Percentiles rank a stretch among this genome's conserved stretches.
phyloP scores from a whole-genome alignment of 2,329 filamentous ascomycete species.

The Colletotrichum sp. region DNA sequence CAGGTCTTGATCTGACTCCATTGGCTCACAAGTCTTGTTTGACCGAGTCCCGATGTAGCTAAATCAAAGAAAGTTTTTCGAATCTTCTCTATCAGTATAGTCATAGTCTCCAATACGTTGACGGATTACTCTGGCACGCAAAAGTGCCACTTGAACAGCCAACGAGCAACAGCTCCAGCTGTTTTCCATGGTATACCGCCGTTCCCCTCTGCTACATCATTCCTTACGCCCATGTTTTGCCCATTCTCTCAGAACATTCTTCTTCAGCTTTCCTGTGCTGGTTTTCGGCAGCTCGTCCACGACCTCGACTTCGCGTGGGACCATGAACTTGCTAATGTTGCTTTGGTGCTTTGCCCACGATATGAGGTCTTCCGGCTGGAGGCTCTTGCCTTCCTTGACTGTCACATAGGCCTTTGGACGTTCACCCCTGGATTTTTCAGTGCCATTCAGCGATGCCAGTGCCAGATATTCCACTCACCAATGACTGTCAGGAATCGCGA shows the following conservation, averaged over 20 bases:
- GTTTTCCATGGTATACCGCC: neutral
- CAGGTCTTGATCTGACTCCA: neutral
- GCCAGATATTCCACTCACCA: constrained; percentile 54
- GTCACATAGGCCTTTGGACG: constrained; percentile 94
- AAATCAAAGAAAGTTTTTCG: neutral
- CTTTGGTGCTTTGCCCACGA: constrained; percentile 84
- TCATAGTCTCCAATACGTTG: neutral
- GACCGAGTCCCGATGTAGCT: neutral
- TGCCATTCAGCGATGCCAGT: neutral
- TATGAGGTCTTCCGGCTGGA: constrained; percentile 75
- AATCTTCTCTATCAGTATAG: neutral
- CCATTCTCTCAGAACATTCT: constrained; percentile 91
- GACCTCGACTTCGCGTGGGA: constrained; percentile 74
- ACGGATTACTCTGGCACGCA: neutral
- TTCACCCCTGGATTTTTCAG: constrained; percentile 62
- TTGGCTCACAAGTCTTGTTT: neutral
- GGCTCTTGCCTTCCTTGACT: constrained; percentile 67
- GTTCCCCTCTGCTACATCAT: neutral
- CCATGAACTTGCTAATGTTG: constrained; percentile 90
- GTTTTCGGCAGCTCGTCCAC: constrained; percentile 94
- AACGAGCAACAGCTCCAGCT: neutral
- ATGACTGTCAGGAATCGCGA: constrained; percentile 84
- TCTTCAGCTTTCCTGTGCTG: constrained; percentile 94
- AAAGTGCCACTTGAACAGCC: neutral
- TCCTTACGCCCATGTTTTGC: constrained; percentile 51